Conservation (phyloP, 768 basidiomycete species). For the Cystofilobasidium macerans region DNA sequence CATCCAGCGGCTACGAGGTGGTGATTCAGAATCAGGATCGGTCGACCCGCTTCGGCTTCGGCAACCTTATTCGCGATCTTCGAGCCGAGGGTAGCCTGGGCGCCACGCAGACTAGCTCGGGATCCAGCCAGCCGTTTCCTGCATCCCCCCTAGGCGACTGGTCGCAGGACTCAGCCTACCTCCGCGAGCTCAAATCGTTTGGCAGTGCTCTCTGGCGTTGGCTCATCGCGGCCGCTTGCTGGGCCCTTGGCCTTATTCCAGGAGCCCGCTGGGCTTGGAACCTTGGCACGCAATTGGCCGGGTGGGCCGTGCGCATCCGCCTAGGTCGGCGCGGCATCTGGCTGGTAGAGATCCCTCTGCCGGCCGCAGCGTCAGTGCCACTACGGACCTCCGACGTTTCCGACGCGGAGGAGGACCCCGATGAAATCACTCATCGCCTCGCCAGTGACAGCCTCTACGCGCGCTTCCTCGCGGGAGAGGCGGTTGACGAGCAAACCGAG, state of each 20-base stretch:
- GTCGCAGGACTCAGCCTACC: neutral
- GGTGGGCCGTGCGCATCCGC: neutral
- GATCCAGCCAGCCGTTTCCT: neutral
- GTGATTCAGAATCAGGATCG: neutral
- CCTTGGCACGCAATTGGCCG: neutral
- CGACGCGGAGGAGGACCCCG: neutral
- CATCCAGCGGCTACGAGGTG: neutral
- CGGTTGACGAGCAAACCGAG: neutral
- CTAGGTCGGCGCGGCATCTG: slow-evolving; percentile 4
- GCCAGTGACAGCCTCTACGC: neutral
- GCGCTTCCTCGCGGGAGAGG: slow-evolving; percentile 1
- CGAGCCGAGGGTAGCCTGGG: neutral
- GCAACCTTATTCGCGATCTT: neutral
- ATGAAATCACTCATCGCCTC: neutral
- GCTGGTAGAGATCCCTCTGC: neutral
- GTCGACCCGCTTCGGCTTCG: neutral
- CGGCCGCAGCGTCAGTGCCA: no score
- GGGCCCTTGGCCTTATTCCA: neutral
- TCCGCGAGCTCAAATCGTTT: slow-evolving; percentile 1
- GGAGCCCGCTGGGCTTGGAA: neutral
- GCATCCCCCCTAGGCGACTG: neutral
- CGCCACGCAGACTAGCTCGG: neutral
- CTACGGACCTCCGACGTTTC: no score
- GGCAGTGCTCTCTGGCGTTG: neutral
- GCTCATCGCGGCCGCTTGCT: neutral